These are phyloP conservation scores for Arctium lappa DNA, from an alignment of 129 eudicot species.

Conservation along the genomic window DNA sequence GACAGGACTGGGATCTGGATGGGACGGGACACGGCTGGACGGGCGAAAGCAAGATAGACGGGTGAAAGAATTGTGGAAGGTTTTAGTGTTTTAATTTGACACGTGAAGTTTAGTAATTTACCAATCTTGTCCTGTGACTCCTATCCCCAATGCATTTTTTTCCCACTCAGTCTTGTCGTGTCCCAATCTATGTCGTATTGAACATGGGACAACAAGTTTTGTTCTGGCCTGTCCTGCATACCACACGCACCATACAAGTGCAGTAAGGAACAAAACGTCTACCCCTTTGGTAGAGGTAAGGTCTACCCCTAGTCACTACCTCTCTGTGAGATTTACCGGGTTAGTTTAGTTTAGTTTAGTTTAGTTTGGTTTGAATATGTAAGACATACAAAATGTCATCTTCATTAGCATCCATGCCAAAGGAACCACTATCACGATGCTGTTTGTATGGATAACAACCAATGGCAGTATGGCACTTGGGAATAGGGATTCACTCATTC, in stretches of 20 bases:
- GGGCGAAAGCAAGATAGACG: not conserved
- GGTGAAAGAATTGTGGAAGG: not conserved
- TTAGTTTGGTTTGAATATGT: not conserved
- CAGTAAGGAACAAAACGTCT: not conserved
- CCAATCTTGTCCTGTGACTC: not conserved
- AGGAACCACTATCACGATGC: not conserved
- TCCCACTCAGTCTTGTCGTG: not conserved
- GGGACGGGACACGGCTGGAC: not conserved
- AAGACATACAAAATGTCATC: not conserved
- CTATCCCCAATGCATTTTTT: not conserved
- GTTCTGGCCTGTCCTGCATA: not conserved
- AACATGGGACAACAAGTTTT: not conserved
- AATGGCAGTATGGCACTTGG: not conserved
- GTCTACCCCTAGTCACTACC: not conserved
- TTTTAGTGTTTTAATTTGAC: not conserved
- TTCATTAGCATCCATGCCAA: not conserved
- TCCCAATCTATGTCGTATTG: not conserved
- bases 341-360: not conserved
- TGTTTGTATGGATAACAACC: not conserved
- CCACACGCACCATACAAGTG: not conserved
- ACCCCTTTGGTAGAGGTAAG: not conserved
- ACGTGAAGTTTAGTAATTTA: not conserved
- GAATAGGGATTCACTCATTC: not conserved
- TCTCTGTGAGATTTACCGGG: not conserved
- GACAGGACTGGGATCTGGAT: not conserved